Conservation (phyloP, 768 basidiomycete species). For the Boletus reticulatus region DNA sequence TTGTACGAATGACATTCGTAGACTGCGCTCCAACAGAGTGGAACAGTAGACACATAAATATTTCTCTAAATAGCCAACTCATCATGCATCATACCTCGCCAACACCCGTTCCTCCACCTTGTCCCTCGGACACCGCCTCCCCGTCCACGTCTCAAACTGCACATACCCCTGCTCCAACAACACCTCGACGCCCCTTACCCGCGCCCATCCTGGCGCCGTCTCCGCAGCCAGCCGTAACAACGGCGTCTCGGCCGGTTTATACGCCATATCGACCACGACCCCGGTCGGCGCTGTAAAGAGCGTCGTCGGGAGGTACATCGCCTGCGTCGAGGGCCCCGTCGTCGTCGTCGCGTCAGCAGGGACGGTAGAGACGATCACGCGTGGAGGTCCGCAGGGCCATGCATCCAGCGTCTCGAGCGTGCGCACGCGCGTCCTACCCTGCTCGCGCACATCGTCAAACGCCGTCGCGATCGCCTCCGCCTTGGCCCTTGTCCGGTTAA, state of each 20-base stretch:
- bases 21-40: too few relatives aligned
- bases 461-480: conserved; percentile 65
- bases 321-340: background rate
- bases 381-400: conserved; percentile 56
- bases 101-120: conserved; percentile 48
- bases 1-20: too few relatives aligned
- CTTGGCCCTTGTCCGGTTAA: conserved; percentile 78
- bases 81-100: conserved; percentile 38
- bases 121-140: conserved; percentile 52
- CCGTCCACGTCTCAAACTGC: conserved; percentile 85
- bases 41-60: too few relatives aligned
- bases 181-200: conserved; percentile 80
- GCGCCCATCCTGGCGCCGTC: conserved; percentile 54
- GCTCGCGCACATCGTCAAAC: conserved; percentile 43
- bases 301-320: conserved; percentile 50
- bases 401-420: conserved; percentile 56
- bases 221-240: conserved; percentile 65
- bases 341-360: conserved; percentile 63
- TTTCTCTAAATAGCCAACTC: background rate
- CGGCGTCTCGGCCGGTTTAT: conserved; percentile 84
- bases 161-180: conserved; percentile 86
- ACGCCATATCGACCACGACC: conserved; percentile 91
- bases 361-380: conserved; percentile 86
- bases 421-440: conserved; percentile 44
- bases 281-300: conserved; percentile 65